These are phyloP conservation scores for Shiraia bambusicola DNA, from an alignment of 2,329 filamentous ascomycete species.

Conservation along the genomic window DNA sequence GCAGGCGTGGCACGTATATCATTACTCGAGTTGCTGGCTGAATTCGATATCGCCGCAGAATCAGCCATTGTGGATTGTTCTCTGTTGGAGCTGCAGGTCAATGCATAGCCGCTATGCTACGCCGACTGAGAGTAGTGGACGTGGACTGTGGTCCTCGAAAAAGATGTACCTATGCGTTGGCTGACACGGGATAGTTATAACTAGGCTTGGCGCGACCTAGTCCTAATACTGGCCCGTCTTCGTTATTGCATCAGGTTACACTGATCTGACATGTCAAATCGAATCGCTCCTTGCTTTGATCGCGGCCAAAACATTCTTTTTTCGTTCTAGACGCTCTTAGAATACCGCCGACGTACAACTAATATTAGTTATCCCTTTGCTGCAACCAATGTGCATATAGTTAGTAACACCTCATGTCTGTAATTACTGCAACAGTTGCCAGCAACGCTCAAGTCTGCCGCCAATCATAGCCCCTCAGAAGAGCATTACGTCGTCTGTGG, in stretches of 20 bases:
- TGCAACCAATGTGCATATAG: background rate
- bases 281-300: constrained; percentile 8
- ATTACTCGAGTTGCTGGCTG: constrained; percentile 27
- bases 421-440: background rate
- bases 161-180: constrained; percentile 36
- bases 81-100: constrained; percentile 41
- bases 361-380: too few relatives aligned
- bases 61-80: constrained; percentile 36
- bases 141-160: constrained; percentile 39
- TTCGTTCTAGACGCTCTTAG: background rate
- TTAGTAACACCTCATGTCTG: background rate
- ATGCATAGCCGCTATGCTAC: constrained; percentile 41
- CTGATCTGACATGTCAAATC: constrained; percentile 15
- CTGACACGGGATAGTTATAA: constrained; percentile 20
- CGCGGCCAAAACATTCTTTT: too few relatives aligned
- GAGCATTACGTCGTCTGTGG: constrained; percentile 30
- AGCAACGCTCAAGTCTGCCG: background rate
- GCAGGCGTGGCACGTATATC: constrained; percentile 10
- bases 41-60: constrained; percentile 26
- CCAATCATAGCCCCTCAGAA: constrained; percentile 15
- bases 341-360: too few relatives aligned
- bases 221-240: constrained; percentile 19
- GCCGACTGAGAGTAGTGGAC: constrained; percentile 35
- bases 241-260: constrained; percentile 28
- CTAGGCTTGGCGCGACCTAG: constrained; percentile 24